These are phyloP conservation scores for Trametes coccinea DNA, from an alignment of 768 basidiomycete genomes.

Conservation along the genomic window DNA sequence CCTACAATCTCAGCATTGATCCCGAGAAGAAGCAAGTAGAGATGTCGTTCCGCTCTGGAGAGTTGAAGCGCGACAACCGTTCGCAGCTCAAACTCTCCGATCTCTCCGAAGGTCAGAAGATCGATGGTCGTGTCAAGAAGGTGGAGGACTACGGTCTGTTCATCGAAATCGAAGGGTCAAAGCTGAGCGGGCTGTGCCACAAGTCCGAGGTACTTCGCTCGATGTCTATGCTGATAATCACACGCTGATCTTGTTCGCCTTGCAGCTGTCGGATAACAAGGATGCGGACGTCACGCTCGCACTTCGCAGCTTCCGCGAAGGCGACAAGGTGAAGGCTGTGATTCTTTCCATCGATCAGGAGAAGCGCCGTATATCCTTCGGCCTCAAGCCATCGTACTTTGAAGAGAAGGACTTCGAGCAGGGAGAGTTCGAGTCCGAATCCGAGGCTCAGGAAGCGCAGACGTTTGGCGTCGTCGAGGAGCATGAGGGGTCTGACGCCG, in stretches of 20 bases:
- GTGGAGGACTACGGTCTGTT: constrained; percentile 93
- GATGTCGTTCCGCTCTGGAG: constrained; percentile 80
- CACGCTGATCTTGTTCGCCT: not conserved
- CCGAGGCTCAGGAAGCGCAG: constrained; percentile 24
- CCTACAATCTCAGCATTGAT: constrained; percentile 59
- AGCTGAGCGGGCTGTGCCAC: constrained; percentile 89
- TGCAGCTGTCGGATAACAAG: constrained; percentile 84
- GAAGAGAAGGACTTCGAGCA: constrained; percentile 58
- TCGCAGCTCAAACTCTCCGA: constrained; percentile 48
- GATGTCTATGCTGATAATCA: not conserved
- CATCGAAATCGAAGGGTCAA: constrained; percentile 82
- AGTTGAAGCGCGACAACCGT: constrained; percentile 42
- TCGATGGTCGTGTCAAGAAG: constrained; percentile 75
- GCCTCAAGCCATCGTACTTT: constrained; percentile 89
- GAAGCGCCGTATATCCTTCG: constrained; percentile 78
- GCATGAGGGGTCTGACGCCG: constrained; percentile 18
- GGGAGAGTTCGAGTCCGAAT: constrained; percentile 34
- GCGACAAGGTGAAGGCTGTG: constrained; percentile 81
- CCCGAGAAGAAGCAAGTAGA: constrained; percentile 77
- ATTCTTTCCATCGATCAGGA: constrained; percentile 73
- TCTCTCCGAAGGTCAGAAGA: constrained; percentile 76
- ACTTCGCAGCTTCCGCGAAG: constrained; percentile 79
- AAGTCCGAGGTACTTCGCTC: constrained; percentile 71
- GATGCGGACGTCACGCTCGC: constrained; percentile 78
- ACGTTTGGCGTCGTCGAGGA: constrained; percentile 36